Percentiles rank a stretch among this genome's conserved stretches.
Evolutionary conservation across 1,284 basidiomycete genomes (phyloP).

Genomic region (Sporisorium graminicola): DNA sequence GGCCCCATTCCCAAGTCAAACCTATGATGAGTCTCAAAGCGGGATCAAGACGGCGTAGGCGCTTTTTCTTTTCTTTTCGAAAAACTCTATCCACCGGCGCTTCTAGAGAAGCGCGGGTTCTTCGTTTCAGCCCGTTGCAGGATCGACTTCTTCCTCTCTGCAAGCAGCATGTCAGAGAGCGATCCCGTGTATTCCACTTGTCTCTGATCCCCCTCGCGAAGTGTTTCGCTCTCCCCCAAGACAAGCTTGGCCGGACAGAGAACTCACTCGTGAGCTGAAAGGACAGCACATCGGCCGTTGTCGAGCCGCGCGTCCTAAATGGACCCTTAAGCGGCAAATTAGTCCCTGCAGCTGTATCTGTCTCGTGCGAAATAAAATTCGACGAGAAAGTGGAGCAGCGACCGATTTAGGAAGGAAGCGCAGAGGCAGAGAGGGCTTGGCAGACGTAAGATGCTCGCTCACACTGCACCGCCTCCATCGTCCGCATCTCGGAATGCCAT

Average conservation of each 20-base stretch:
- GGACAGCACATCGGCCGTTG: neutral
- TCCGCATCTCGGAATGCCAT: neutral
- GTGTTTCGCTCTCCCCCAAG: neutral
- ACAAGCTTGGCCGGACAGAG: neutral
- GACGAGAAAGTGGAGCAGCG: slow-evolving; percentile 7
- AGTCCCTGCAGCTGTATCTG: slow-evolving; percentile 1
- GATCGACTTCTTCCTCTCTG: neutral
- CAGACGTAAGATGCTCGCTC: neutral
- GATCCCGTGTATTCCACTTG: neutral
- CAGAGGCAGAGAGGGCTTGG: slow-evolving; percentile 1
- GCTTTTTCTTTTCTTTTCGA: neutral
- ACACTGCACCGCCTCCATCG: neutral
- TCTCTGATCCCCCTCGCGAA: neutral
- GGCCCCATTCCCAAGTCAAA: neutral
- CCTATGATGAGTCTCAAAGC: neutral
- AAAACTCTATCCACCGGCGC: neutral
- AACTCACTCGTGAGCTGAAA: neutral
- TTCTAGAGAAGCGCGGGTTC: neutral
- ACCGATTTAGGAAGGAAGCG: neutral
- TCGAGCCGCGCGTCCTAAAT: neutral
- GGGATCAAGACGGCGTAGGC: neutral
- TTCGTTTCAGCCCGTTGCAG: neutral
- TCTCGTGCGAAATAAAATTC: slow-evolving; percentile 1
- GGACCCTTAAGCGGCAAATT: neutral
- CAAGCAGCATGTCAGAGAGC: neutral